Evolutionary conservation across 805 yeast genomes (phyloP), one percentile per base, ranked within the genome.

Genomic region (Sugiyamaella lignohabitans): DNA sequence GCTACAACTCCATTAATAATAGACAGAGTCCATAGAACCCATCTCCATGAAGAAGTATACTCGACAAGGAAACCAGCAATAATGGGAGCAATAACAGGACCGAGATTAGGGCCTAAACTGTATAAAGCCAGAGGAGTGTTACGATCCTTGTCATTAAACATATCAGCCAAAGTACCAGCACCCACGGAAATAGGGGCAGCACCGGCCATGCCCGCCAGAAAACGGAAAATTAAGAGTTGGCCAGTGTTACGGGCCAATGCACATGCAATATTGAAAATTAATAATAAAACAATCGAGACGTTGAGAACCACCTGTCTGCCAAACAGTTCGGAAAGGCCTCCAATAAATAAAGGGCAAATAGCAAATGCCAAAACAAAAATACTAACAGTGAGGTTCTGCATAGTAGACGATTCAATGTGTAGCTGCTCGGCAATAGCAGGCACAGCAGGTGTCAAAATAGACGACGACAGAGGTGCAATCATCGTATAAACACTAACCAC

Each of bases 301-400:
- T 76, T 72, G 48, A 80, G 72, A 3, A 84, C 82, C 3, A 71
- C 59, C 48, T 72, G 68, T 37, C 89, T 65, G 2, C 89, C 91
- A 51, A 75, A 73, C 49, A 79, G 68, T 58, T 84, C 91, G 39
- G 84, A 76, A 10, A 84, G 56, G 1, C 89, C 89, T 1, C 86
- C 82, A 48, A 80, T 67, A 27, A 82, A 56, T 42, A 83, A 62
- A 1, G 88, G 87, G 10, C 83, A 83, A 18, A 77, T 51, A 0
- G 86, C 87, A 72, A 85, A 72, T 1, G 87, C 86, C 54, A 81
- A 69, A n/a, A 83, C 73, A 68, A 78, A 80, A 30, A 83, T 72
- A 0, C 84, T 75, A 2, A 83, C 80, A 23, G 78, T 75, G 52
- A 81, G 64, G 0, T 81, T 68, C 38, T 71, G 64, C 1, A 79